These are phyloP conservation scores for Yamadazyma sp. DNA, from an alignment of 805 yeast genomes.

Conservation along the genomic window DNA sequence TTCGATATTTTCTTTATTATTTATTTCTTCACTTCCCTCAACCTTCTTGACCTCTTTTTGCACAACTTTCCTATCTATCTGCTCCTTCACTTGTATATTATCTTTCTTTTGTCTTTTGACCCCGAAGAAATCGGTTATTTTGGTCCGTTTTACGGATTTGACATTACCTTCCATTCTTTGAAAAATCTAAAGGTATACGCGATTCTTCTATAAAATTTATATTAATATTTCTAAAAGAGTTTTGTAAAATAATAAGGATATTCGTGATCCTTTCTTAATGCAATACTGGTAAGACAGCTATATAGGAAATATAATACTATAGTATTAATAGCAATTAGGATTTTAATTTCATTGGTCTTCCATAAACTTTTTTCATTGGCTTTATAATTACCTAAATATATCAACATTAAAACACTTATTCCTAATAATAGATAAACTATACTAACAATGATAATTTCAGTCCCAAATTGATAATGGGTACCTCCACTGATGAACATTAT, in stretches of 20 bases:
- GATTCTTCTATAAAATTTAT: constrained; percentile 1
- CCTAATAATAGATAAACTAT: constrained; percentile 49
- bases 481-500: constrained; percentile 64
- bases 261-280: constrained; percentile 42
- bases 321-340: constrained; percentile 18
- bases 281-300: constrained; percentile 44
- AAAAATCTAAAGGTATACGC: too few relatives aligned
- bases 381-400: constrained; percentile 32
- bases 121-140: constrained; percentile 16
- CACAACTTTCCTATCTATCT: neutral
- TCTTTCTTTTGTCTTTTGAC: neutral
- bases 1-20: constrained; percentile 2
- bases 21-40: neutral
- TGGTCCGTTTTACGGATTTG: constrained; percentile 4
- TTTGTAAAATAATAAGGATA: constrained; percentile 44
- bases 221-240: constrained; percentile 22
- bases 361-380: constrained; percentile 19
- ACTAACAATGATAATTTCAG: constrained; percentile 57
- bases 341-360: constrained; percentile 9
- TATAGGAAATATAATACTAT: constrained; percentile 35
- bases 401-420: constrained; percentile 35
- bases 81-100: too few relatives aligned
- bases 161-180: constrained; percentile 3
- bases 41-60: neutral
- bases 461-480: constrained; percentile 64